Evolutionary conservation across 495 filamentous ascomycete species (phyloP).

Genomic region (Aspergillus asperescens): DNA sequence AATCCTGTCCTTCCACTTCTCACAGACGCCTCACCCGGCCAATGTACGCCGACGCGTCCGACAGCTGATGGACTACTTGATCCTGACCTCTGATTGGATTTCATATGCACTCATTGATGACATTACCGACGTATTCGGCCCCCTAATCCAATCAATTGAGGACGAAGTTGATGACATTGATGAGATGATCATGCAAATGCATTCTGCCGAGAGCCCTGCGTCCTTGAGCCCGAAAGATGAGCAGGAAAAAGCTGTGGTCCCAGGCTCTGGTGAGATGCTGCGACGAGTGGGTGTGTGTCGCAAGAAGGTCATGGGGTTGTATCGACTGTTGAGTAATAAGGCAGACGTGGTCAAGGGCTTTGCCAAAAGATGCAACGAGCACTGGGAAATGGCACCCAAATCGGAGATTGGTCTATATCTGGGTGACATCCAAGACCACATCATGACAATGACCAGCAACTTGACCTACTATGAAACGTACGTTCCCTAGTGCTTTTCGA

Average conservation of each 20-base stretch:
- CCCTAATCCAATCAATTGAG: constrained; percentile 82
- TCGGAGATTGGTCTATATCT: constrained; percentile 94
- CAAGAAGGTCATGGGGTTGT: constrained; percentile 94
- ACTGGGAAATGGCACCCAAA: constrained; percentile 92
- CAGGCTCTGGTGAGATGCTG: constrained; percentile 72
- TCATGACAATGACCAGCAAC: constrained; percentile 96
- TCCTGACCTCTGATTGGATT: constrained; percentile 93
- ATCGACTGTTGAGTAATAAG: constrained; percentile 90
- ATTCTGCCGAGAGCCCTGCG: constrained; percentile 45
- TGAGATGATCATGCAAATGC: constrained; percentile 70
- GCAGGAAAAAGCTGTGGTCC: constrained; percentile 24
- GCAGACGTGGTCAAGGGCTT: constrained; percentile 99
- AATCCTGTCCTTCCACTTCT: constrained; percentile 93
- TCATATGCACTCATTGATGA: constrained; percentile 97
- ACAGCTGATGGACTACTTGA: constrained; percentile 89
- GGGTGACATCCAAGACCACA: constrained; percentile 97
- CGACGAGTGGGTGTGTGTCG: constrained; percentile 85
- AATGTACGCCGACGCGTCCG: constrained; percentile 91
- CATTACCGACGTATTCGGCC: constrained; percentile 92
- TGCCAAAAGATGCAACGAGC: constrained; percentile 97
- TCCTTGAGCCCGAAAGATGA: constrained; percentile 33
- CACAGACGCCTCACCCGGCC: constrained; percentile 84
- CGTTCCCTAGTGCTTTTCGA: constrained; percentile 25
- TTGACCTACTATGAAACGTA: constrained; percentile 94
- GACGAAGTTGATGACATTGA: constrained; percentile 88